Conservation (phyloP, 495 filamentous ascomycete genomes). For the Friedmanniomyces simplex region DNA sequence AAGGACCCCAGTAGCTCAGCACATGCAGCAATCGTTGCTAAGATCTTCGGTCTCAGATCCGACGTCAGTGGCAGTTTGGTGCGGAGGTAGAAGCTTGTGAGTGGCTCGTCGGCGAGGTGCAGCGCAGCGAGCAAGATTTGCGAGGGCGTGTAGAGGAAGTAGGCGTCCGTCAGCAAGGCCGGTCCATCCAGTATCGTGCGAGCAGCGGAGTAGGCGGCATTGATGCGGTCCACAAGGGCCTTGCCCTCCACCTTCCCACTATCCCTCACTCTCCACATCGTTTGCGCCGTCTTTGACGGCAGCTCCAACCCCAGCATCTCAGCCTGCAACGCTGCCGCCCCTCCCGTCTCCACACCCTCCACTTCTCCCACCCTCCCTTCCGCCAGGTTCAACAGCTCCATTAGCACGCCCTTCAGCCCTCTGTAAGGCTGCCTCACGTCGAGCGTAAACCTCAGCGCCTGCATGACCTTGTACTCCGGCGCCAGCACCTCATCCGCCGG, state of each 20-base stretch:
- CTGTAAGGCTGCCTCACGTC: conserved; percentile 87
- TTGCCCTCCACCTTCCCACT: conserved; percentile 1
- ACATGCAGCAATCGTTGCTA: conserved; percentile 40
- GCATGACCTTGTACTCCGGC: conserved; percentile 82
- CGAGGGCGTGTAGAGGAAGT: conserved; percentile 90
- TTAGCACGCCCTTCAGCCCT: conserved; percentile 69
- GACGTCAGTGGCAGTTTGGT: conserved; percentile 47
- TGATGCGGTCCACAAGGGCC: conserved; percentile 42
- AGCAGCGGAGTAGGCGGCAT: conserved; percentile 57
- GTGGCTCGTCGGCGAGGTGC: conserved; percentile 58
- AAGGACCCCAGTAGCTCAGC: conserved; percentile 36
- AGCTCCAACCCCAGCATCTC: conserved; percentile 26
- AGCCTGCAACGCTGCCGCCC: conserved; percentile 33
- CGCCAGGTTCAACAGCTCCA: conserved; percentile 65
- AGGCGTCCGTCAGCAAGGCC: conserved; percentile 78
- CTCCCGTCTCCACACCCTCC: conserved; percentile 29
- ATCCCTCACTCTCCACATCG: not conserved
- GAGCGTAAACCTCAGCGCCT: conserved; percentile 87
- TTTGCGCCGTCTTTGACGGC: conserved; percentile 5
- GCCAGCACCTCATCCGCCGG: conserved; percentile 70
- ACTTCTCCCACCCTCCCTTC: conserved; percentile 40
- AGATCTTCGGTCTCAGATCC: conserved; percentile 34
- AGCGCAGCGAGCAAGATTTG: conserved; percentile 86
- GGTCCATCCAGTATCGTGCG: conserved; percentile 64
- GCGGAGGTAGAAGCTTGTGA: conserved; percentile 62